These are phyloP conservation scores for Annulohypoxylon nitens DNA, from an alignment of 495 filamentous ascomycete genomes.

Conservation along the genomic window DNA sequence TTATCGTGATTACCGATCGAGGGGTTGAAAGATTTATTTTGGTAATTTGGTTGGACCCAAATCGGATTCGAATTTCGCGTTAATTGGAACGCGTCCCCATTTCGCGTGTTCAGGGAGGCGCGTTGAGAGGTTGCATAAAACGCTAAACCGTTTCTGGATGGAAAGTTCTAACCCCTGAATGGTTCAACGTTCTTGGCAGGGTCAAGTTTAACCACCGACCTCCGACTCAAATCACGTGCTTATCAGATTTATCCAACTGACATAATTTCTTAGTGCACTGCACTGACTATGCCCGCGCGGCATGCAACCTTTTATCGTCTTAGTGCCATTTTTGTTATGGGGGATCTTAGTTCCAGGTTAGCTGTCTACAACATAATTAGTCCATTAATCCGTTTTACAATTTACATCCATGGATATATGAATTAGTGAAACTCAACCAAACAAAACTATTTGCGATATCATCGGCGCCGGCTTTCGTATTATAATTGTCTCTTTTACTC, in stretches of 20 bases:
- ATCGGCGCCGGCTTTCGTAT: not conserved
- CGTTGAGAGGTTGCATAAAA: conserved; percentile 51
- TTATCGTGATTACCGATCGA: conserved; percentile 33
- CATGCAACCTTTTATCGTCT: conserved; percentile 37
- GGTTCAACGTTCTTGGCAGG: too few relatives aligned
- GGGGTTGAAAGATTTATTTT: conserved; percentile 40
- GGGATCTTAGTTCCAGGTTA: conserved; percentile 5
- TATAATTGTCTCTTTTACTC: not conserved
- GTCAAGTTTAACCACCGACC: conserved; percentile 9
- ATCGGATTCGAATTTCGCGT: conserved; percentile 27
- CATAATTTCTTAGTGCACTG: not conserved
- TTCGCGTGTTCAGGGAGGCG: conserved; percentile 42
- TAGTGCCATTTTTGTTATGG: conserved; percentile 17
- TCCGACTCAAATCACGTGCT: conserved; percentile 23
- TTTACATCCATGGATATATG: not conserved
- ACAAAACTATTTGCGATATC: conserved; percentile 9
- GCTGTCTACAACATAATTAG: conserved; percentile 26
- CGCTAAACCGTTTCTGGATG: conserved; percentile 24
- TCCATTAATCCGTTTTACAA: not conserved
- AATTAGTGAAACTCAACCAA: conserved; percentile 1
- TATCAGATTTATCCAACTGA: not conserved
- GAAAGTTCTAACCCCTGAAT: conserved; percentile 23
- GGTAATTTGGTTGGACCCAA: conserved; percentile 18
- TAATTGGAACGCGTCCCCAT: conserved; percentile 42
- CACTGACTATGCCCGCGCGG: conserved; percentile 19